Evolutionary conservation across 768 basidiomycete species (phyloP), one percentile per base, ranked within the genome.

Genomic region (Strobilomyces echinocephalus): DNA sequence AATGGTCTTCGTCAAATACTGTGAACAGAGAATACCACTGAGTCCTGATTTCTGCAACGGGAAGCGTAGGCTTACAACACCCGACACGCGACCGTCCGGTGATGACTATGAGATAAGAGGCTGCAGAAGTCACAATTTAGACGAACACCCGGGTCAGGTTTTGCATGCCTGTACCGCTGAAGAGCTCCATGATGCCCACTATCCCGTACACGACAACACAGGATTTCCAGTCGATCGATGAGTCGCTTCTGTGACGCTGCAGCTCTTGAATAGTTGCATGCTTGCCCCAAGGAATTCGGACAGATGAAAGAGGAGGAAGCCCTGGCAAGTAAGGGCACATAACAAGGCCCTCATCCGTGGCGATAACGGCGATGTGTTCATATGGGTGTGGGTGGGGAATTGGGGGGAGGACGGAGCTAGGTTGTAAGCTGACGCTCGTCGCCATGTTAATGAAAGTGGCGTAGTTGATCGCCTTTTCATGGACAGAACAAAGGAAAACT

Each of bases 371-470:
- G 39, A 93, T 80, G 55, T 82, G 75, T 43, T 84, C 81, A 63
- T 90, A 73, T 8, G 89, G 87, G 60, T 78, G 80, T 26, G 88
- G 88, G 65, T 90, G 87, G n/a, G 85, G 85, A 14, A 85, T 69
- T 3, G 88, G 78, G 9, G 88, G 85, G 18, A 88, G 72, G 53
- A 79, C 68, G 55, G 81, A 77, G 69, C 79, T 84, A 3, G 84
- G 87, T 48, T 81, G 83, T n/a, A 88, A 71, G 24, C 56, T 58
- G 21, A 58, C 43, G 4, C 40, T 26, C 8, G 52, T 46, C 46
- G 54, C 56, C 54, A 47, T 46, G 28, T 53, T 56, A 40, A 41
- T 16, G 51, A 24, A 24, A 24, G 20, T 52, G 53, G 18, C 47
- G 20, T 54, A 49, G 55, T 58, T 20, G 63, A 60, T 40, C 60